Evolutionary conservation across 768 basidiomycete genomes (phyloP).

Genomic region (Leccinum fibrillosum): DNA sequence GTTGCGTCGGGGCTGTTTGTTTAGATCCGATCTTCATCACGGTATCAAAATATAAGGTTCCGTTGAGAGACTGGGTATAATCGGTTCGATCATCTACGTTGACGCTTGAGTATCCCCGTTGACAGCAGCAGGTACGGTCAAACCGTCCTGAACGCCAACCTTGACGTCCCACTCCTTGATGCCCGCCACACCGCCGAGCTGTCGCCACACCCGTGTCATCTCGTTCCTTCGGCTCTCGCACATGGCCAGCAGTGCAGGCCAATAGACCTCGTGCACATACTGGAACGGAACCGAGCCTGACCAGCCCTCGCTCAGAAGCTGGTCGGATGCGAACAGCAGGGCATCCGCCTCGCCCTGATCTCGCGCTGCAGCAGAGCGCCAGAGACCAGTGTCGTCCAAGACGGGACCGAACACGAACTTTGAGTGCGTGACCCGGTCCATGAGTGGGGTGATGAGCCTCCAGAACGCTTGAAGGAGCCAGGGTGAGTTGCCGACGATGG

Average conservation of each 20-base stretch:
- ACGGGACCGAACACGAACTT: slow-evolving; percentile 76
- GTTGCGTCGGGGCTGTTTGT: background rate
- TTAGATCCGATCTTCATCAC: no score
- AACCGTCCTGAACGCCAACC: slow-evolving; percentile 21
- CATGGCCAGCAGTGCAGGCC: slow-evolving; percentile 58
- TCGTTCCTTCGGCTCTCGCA: slow-evolving; percentile 47
- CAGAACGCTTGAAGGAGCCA: slow-evolving; percentile 72
- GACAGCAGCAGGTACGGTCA: background rate
- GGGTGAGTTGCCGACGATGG: slow-evolving; percentile 75
- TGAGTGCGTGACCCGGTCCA: slow-evolving; percentile 75
- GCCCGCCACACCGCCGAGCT: slow-evolving; percentile 66
- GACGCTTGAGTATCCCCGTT: slow-evolving; percentile 3
- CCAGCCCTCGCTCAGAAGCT: slow-evolving; percentile 71
- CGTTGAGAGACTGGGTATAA: background rate
- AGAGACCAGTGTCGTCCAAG: slow-evolving; percentile 21
- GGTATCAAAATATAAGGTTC: background rate
- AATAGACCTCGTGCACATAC: slow-evolving; percentile 75
- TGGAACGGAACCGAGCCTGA: slow-evolving; percentile 63
- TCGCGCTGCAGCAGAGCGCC: slow-evolving; percentile 24
- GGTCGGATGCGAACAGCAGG: slow-evolving; percentile 58
- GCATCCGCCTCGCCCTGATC: slow-evolving; percentile 17
- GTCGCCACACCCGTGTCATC: slow-evolving; percentile 63
- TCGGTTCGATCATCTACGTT: slow-evolving; percentile 3
- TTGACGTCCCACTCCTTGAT: slow-evolving; percentile 82
- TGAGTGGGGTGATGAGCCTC: slow-evolving; percentile 74